Base-by-base conservation (phyloP, 139 green algal species). In the Chlorella sp. region DNA sequence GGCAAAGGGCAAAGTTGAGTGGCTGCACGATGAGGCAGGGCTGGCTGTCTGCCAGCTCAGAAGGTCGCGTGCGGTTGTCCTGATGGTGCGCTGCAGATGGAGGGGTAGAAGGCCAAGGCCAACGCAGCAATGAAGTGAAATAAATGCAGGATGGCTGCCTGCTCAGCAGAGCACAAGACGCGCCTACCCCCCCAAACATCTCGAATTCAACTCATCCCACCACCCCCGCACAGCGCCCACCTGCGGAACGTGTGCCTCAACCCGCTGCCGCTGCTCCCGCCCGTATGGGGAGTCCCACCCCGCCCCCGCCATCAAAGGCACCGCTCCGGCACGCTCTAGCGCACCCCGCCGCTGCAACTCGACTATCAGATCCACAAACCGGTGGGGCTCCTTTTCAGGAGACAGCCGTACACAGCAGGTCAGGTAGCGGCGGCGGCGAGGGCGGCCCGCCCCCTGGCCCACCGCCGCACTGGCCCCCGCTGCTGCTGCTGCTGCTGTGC, bases 341-440 rank as follows among this genome's bases (percentile, higher is more conserved):
- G 88, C 40, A 16, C 93, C 91, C 37, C 85, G 26, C 37, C 7
- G n/a, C 64, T 60, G 60, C 87, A 97, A 88, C 34, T 87, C 91
- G 34, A 91, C 90, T 53, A 96, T 91, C 36, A 97, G 37, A 1
- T 91, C 91, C 21, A 96, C 93, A 89, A 98, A 98, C 14, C 95
- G 86, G 48, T 95, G 73, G 0, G 96, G 93, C 90, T 98, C 96
- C 92, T 98, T 98, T 85, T 98, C 96, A 0, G 91, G 92, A 1
- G 93, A 96, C 21, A 97, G 86, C 0, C 96, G 89, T 78, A 98
- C 96, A 60, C 94, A 96, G 90, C 96, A 98, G 0, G 92, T 92
- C 7, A 98, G 75, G 91, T 95, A 94, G 19, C 57, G 48, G 1
- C 93, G 89, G 2, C n/a, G 66, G 37, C 24, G 80, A 40, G 11